phyloP scores from a whole-genome alignment of 1,139 yeast species.

The Nakaseomyces bracarensis region DNA sequence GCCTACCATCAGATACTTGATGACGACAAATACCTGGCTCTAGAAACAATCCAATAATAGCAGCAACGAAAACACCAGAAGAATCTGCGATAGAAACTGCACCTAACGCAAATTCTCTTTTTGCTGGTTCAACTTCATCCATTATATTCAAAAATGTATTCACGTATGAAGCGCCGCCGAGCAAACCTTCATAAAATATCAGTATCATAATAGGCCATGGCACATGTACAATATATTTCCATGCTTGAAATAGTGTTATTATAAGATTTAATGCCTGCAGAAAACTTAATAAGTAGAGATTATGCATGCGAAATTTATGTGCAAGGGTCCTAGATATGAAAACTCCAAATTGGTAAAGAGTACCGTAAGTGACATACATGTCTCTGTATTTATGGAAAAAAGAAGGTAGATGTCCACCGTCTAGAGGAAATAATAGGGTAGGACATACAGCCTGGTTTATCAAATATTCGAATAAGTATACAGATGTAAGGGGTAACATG shows the following conservation, averaged over 20 bases:
- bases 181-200: slow-evolving; percentile 74
- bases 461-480: slow-evolving; percentile 76
- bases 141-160: slow-evolving; percentile 77
- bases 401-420: slow-evolving; percentile 32
- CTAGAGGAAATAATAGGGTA: slow-evolving; percentile 68
- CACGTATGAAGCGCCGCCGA: slow-evolving; percentile 87
- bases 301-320: slow-evolving; percentile 48
- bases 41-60: slow-evolving; percentile 60
- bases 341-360: slow-evolving; percentile 85
- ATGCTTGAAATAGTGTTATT: slow-evolving; percentile 55
- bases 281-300: slow-evolving; percentile 52
- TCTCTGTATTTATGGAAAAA: slow-evolving; percentile 66
- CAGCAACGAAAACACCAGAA: slow-evolving; percentile 78
- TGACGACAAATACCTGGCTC: slow-evolving; percentile 65
- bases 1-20: slow-evolving; percentile 57
- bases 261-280: slow-evolving; percentile 63
- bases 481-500: slow-evolving; percentile 76
- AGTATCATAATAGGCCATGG: slow-evolving; percentile 57
- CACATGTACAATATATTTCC: slow-evolving; percentile 50
- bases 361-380: slow-evolving; percentile 88
- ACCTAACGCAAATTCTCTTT: slow-evolving; percentile 84
- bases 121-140: slow-evolving; percentile 46
- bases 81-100: slow-evolving; percentile 92
- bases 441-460: slow-evolving; percentile 92
- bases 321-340: slow-evolving; percentile 83